These are phyloP conservation scores for Coemansia javaensis DNA, from an alignment of 192 early-diverging fungal species.

Conservation along the genomic window DNA sequence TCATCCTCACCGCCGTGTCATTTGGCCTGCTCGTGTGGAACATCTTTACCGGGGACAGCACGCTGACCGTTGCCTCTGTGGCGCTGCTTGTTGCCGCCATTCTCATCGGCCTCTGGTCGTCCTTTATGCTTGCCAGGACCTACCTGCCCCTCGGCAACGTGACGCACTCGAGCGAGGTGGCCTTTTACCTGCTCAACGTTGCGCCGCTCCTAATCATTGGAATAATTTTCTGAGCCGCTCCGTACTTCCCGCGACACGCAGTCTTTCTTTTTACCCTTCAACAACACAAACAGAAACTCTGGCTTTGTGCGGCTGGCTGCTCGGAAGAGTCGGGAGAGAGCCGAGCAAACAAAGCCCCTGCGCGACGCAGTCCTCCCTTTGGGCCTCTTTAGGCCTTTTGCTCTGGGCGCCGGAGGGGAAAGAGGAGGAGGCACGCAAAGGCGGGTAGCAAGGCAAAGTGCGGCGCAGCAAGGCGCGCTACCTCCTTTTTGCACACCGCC, in stretches of 20 bases:
- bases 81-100: not conserved
- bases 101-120: conserved; percentile 1
- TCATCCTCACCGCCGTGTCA: conserved; percentile 2
- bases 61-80: not conserved
- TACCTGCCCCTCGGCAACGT: conserved; percentile 5
- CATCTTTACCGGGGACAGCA: not conserved
- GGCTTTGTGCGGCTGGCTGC: too few relatives aligned
- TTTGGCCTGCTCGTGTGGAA: not conserved
- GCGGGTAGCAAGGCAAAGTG: too few relatives aligned
- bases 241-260: not conserved
- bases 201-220: conserved; percentile 7
- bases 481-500: too few relatives aligned
- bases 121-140: conserved; percentile 10
- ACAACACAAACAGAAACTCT: too few relatives aligned
- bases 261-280: not conserved
- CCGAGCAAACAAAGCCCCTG: too few relatives aligned
- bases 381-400: too few relatives aligned
- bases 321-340: too few relatives aligned
- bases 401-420: too few relatives aligned
- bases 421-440: too few relatives aligned
- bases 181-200: conserved; percentile 7
- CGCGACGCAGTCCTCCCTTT: too few relatives aligned
- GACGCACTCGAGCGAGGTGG: conserved; percentile 2
- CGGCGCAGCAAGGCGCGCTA: too few relatives aligned
- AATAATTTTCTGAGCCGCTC: not conserved